Evolutionary conservation across 345 rosid species (phyloP).

Genomic region (Eucalyptus decipiens): DNA sequence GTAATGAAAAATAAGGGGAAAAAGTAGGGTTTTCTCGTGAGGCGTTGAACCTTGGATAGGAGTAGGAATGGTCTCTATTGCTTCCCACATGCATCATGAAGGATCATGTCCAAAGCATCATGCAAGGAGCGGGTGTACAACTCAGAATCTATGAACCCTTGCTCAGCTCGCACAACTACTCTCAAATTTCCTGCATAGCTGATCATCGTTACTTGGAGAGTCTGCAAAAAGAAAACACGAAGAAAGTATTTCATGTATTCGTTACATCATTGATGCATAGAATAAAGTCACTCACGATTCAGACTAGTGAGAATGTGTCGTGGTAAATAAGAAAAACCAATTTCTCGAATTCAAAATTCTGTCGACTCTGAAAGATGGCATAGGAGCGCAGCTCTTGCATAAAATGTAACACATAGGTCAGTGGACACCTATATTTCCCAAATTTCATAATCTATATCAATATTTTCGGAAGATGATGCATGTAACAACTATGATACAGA

Average conservation of each 20-base stretch:
- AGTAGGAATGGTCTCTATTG: background rate
- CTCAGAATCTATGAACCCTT: conserved; percentile 19
- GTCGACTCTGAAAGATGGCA: background rate
- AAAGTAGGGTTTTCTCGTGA: too few species aligned
- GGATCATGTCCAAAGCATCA: background rate
- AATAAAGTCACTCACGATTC: background rate
- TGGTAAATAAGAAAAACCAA: background rate
- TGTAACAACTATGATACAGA: too few species aligned
- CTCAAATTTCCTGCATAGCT: conserved; percentile 23
- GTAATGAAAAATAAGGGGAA: too few species aligned
- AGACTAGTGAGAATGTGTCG: background rate
- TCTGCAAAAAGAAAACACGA: background rate
- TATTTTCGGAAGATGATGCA: too few species aligned
- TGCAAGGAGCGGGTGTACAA: background rate
- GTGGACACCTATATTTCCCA: too few species aligned
- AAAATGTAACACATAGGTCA: background rate
- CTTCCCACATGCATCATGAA: background rate
- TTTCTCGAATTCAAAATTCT: background rate
- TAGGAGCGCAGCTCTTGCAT: background rate
- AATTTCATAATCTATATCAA: too few species aligned
- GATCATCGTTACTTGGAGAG: conserved; percentile 1
- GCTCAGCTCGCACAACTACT: conserved; percentile 4
- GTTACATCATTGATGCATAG: background rate
- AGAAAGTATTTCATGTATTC: background rate
- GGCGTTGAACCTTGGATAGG: background rate